Conservation (phyloP, 108 stramenopile genomes). For the Aurantiochytrium sp. region DNA sequence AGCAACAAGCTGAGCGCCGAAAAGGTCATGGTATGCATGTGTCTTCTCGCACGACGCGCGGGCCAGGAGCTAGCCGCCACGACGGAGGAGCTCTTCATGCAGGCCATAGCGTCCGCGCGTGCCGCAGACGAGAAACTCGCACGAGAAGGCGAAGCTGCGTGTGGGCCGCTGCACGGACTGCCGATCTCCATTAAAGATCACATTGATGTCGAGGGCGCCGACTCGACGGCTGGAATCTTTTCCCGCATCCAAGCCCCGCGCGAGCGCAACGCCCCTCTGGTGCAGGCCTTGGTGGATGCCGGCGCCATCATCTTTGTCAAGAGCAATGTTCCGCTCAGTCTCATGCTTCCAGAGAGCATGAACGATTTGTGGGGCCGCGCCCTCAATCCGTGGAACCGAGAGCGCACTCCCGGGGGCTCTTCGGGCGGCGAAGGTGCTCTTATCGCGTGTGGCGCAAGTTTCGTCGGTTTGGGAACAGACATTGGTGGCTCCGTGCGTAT, state of each 20-base stretch:
- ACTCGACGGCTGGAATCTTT: conserved; percentile 3
- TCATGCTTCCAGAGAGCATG: conserved; percentile 42
- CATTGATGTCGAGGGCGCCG: conserved; percentile 29
- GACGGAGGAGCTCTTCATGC: conserved; percentile 44
- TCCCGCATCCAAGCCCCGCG: background rate
- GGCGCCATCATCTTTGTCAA: conserved; percentile 47
- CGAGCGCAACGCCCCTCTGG: conserved; percentile 37
- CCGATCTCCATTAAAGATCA: conserved; percentile 41
- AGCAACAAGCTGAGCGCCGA: background rate
- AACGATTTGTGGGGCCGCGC: conserved; percentile 38
- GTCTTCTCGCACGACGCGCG: background rate
- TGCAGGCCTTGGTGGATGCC: conserved; percentile 32
- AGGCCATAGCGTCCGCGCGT: conserved; percentile 24
- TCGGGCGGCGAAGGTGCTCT: conserved; percentile 45
- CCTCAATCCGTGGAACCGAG: conserved; percentile 35
- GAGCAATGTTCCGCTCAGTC: conserved; percentile 39
- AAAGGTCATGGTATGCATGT: background rate
- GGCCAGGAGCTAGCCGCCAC: conserved; percentile 21
- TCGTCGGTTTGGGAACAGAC: conserved; percentile 42
- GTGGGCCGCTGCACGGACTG: conserved; percentile 30
- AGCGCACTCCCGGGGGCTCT: conserved; percentile 41
- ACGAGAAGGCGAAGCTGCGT: background rate
- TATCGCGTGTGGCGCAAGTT: conserved; percentile 23
- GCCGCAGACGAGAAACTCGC: conserved; percentile 13
- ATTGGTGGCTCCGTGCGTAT: conserved; percentile 47